Percentiles rank a stretch among this genome's conserved stretches.
Evolutionary conservation across 1,284 basidiomycete species (phyloP).

Genomic region (Cutaneotrichosporon sp.): DNA sequence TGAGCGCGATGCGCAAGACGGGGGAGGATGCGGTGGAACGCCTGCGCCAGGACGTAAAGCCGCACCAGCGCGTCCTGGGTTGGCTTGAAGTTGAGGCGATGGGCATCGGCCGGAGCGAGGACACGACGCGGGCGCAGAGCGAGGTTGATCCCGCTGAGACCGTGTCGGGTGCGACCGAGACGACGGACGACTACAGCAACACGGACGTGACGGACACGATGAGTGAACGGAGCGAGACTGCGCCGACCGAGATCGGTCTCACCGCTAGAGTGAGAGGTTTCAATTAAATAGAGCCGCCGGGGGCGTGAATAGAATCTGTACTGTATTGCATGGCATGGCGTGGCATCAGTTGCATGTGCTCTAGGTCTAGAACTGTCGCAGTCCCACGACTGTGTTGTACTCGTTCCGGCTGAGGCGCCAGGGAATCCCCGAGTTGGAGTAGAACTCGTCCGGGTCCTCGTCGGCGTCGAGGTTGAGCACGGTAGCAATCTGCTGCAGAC

Average conservation of each 20-base stretch:
- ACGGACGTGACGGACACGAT: not conserved
- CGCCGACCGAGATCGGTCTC: constrained; percentile 4
- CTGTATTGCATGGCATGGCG: constrained; percentile 10
- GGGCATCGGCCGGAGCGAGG: constrained; percentile 1
- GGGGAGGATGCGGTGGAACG: constrained; percentile 38
- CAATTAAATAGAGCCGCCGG: not conserved
- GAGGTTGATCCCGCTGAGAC: constrained; percentile 5
- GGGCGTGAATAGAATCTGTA: constrained; percentile 6
- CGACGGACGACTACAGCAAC: not conserved
- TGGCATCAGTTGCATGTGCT: not conserved
- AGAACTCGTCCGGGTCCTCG: constrained; percentile 88
- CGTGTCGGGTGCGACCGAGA: constrained; percentile 2
- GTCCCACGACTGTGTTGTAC: constrained; percentile 66
- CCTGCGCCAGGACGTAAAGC: constrained; percentile 31
- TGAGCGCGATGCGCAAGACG: constrained; percentile 34
- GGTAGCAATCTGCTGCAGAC: constrained; percentile 90
- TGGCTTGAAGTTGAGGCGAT: constrained; percentile 38
- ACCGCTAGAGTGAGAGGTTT: not conserved
- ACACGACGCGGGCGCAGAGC: not conserved
- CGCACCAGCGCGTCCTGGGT: constrained; percentile 35
- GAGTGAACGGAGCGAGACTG: constrained; percentile 5
- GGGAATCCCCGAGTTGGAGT: constrained; percentile 83
- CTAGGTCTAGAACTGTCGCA: constrained; percentile 52
- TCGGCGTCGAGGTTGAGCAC: constrained; percentile 86
- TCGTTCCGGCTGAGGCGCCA: constrained; percentile 81